Evolutionary conservation across 2,329 filamentous ascomycete species (phyloP).

Genomic region (Pezicula neosporulosa): DNA sequence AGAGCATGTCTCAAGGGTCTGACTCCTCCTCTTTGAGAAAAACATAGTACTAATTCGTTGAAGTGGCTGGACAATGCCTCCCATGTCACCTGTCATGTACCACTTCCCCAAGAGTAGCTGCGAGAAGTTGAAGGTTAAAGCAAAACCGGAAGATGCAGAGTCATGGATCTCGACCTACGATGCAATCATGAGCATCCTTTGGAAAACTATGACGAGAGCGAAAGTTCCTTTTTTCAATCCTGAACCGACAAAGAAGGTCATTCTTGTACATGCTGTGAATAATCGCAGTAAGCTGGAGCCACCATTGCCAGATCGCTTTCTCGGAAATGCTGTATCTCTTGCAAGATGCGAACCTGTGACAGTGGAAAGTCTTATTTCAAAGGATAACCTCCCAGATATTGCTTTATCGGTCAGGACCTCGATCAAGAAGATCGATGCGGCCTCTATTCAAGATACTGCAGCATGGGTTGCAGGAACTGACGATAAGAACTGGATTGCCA

Average conservation of each 20-base stretch:
- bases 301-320: conserved; percentile 19
- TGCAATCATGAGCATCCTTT: conserved; percentile 22
- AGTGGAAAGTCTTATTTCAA: conserved; percentile 8
- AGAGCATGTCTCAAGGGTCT: no score
- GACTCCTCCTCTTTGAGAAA: no score
- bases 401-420: conserved; percentile 20
- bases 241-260: conserved; percentile 4
- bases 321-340: conserved; percentile 19
- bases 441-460: conserved; percentile 17
- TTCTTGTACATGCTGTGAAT: conserved; percentile 23
- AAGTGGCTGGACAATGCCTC: conserved; percentile 23
- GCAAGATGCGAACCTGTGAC: conserved; percentile 12
- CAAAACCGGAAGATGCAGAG: background rate
- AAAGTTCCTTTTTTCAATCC: conserved; percentile 17
- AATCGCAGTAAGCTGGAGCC: conserved; percentile 17
- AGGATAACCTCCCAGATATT: conserved; percentile 13
- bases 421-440: conserved; percentile 18
- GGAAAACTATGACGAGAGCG: conserved; percentile 19
- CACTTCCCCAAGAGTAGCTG: conserved; percentile 19
- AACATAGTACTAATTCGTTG: no score
- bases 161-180: conserved; percentile 26
- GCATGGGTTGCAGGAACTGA: conserved; percentile 20
- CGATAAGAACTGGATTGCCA: conserved; percentile 20
- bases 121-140: conserved; percentile 15
- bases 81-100: conserved; percentile 16